phyloP scores from a whole-genome alignment of 495 filamentous ascomycete genomes.

The Physcia stellaris region DNA sequence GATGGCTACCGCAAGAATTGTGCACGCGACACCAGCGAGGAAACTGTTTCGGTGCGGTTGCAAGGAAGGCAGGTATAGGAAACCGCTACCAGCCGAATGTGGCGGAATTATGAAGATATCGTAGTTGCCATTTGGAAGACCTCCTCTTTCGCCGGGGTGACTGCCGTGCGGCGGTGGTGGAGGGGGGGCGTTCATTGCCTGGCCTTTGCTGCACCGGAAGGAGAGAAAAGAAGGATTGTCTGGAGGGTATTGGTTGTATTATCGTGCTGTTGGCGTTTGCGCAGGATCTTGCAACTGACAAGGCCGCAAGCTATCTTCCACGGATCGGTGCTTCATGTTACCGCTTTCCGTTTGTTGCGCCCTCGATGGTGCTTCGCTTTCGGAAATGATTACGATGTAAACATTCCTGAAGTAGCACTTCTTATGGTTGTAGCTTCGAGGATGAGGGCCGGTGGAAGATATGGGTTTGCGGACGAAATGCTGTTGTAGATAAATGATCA shows the following conservation, averaged over 20 bases:
- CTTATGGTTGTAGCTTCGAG: no score
- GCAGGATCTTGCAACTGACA: not conserved
- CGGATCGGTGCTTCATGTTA: constrained; percentile 17
- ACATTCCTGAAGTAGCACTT: no score
- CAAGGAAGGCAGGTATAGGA: constrained; percentile 85
- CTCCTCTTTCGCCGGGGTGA: constrained; percentile 43
- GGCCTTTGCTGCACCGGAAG: not conserved
- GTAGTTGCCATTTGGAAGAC: constrained; percentile 71
- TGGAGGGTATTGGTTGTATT: not conserved
- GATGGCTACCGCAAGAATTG: constrained; percentile 51
- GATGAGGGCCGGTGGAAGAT: no score
- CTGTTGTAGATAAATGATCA: no score
- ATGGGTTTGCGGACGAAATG: no score
- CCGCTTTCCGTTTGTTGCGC: no score
- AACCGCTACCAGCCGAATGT: constrained; percentile 80
- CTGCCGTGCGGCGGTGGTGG: constrained; percentile 57
- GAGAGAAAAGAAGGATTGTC: constrained; percentile 1
- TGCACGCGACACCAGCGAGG: constrained; percentile 64
- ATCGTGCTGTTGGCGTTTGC: constrained; percentile 5
- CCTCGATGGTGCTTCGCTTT: no score
- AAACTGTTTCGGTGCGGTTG: constrained; percentile 82
- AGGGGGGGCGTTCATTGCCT: constrained; percentile 36
- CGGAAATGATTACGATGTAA: no score
- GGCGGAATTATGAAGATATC: constrained; percentile 96
- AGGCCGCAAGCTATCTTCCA: constrained; percentile 9